Evolutionary conservation across 2,329 filamentous ascomycete genomes (phyloP), one percentile per base, ranked within the genome.

Genomic region (Hansfordia pulvinata): DNA sequence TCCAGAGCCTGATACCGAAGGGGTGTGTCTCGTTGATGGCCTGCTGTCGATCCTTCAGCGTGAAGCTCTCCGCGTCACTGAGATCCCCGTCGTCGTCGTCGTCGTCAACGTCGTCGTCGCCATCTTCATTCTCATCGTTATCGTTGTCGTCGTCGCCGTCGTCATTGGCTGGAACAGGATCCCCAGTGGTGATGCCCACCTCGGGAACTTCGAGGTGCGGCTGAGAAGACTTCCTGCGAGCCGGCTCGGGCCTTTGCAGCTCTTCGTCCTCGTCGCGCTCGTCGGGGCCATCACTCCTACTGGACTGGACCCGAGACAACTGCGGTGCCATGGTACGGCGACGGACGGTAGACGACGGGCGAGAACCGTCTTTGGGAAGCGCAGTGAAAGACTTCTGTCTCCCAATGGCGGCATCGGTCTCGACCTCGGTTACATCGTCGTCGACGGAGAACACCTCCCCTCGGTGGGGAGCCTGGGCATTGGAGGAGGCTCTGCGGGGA

Each of bases 21-120:
- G 90, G 90, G 62, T 98, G 90, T 1, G 90, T 98, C 51, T 93
- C 79, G 56, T 98, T 98, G 62, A 98, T 98, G 37, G 90, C 90
- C 49, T 93, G 76, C 54, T 98, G 90, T 30, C 90, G 75, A 52
- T 98, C 90, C 52, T 92, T 93, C 41, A 98, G 68, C 0, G 90
- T 98, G 50, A 98, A 98, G 58, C 88, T 96, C 56, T 94, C 90
- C 2, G 90, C 81, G 41, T 96, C 90, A 50, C 88, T 94, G 27
- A 86, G 45, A 32, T 80, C 74, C 31, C 59, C 74, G 17, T 81
- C 76, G 12, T 80, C 79, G 8, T 78, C 73, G 21, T 68, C 69
- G 24, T 69, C 68, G 8, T 59, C 53, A 12, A 59, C 59, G 10
- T 62, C 62, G 10, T 66, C 66, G 19, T 53, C 49, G 36, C 57